Base-by-base conservation (phyloP, 805 yeast species). In the Wickerhamomyces silvicola region DNA sequence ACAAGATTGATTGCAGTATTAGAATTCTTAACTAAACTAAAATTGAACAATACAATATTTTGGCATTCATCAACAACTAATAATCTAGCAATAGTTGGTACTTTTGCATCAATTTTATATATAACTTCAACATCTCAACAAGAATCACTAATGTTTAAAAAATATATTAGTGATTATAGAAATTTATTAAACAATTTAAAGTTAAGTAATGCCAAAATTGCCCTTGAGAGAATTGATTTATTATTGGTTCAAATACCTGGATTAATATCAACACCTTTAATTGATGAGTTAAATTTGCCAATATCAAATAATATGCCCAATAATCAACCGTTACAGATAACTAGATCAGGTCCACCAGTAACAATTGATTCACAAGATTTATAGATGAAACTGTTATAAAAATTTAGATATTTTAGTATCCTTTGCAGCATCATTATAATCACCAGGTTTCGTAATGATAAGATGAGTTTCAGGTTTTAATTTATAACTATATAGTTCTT, bases 61-160 rank as follows among this genome's bases (percentile, higher is more conserved):
- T 88, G 96, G 96, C 92, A 84, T 57, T 74, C 87, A 2, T 75
- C 87, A 2, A 73, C 95, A 0, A 68, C 92, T 0, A 69, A 81
- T 10, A 85, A 84, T 48, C 75, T 88, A 41, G 76, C 94, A 6
- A 58, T 84, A 22, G 84, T 87, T 24, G 96, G 95, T 2, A 75
- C 90, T 0, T 88, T 88, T 66, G 95, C 95, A 0, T 79, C 94
- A 0, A 62, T 88, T 10, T 59, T 88, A 33, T 83, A 71, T 46
- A 78, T 80, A 11, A 81, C 95, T 0, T 63, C 92, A 2, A 54
- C 66, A 7, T 48, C 70, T 0, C 56, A 68, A 12, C 84, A 78
- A 33, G 95, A 86, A 48, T 70, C 81, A 0, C 63, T 62, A 24
- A 63, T 70, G 29, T 85, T 73, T 56, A 70, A 75, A 45, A 82